Evolutionary conservation across 768 basidiomycete species (phyloP).

Genomic region (Terana coerulea): DNA sequence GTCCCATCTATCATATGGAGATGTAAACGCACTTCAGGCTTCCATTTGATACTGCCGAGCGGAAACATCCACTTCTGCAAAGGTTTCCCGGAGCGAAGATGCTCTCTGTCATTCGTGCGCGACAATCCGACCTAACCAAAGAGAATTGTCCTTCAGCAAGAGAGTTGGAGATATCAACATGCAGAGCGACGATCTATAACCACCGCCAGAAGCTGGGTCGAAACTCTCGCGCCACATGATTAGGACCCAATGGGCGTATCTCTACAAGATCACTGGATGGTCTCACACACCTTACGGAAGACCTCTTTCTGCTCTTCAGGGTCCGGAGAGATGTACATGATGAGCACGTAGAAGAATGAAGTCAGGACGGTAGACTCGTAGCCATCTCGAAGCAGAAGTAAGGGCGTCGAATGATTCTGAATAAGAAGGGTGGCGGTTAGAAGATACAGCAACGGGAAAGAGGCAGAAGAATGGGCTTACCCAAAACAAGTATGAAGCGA

Average conservation of each 20-base stretch:
- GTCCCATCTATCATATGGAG: no score
- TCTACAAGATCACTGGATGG: no score
- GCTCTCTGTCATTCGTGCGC: conserved; percentile 44
- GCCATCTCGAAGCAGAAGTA: conserved; percentile 66
- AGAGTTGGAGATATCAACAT: not conserved
- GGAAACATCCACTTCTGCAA: conserved; percentile 68
- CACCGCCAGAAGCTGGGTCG: no score
- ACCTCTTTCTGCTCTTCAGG: conserved; percentile 56
- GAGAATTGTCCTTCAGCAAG: no score
- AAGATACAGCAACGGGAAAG: not conserved
- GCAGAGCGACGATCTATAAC: not conserved
- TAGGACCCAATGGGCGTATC: no score
- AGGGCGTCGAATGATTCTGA: conserved; percentile 65
- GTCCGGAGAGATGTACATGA: conserved; percentile 65
- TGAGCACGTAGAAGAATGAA: conserved; percentile 74
- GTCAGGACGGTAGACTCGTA: conserved; percentile 77
- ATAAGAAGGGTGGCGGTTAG: not conserved
- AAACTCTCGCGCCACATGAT: no score
- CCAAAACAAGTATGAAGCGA: conserved; percentile 71
- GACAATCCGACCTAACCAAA: conserved; percentile 52
- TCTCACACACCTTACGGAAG: conserved; percentile 42
- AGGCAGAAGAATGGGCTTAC: conserved; percentile 31
- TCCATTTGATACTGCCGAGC: conserved; percentile 56
- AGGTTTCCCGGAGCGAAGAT: conserved; percentile 39
- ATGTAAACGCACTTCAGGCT: conserved; percentile 46